Conservation (phyloP, 345 rosid species). For the Jatropha curcas region DNA sequence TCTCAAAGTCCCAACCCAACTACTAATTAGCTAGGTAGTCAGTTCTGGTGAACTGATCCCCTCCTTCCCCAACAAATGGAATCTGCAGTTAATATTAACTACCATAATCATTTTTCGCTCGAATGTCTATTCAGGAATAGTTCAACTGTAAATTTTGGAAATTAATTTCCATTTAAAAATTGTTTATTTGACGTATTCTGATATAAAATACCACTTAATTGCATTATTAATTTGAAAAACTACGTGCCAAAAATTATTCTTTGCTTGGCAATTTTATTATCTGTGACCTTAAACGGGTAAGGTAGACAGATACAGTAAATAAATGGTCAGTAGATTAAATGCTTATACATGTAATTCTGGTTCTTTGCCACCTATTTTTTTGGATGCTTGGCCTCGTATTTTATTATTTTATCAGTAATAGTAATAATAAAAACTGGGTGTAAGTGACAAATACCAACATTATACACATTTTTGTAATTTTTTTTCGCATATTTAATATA, state of each 20-base stretch:
- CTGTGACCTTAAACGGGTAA: neutral
- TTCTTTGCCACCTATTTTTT: neutral
- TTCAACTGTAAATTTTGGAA: too few relatives aligned
- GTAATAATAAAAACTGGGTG: too few relatives aligned
- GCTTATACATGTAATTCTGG: neutral
- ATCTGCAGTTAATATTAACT: neutral
- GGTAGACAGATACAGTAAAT: neutral
- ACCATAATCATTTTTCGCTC: too few relatives aligned
- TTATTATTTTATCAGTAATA: neutral
- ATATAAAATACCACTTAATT: too few relatives aligned
- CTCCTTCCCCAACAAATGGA: neutral
- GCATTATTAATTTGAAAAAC: too few relatives aligned
- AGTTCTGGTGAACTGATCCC: neutral
- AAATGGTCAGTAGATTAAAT: conserved; percentile 6
- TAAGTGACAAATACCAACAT: neutral
- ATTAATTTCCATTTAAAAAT: too few relatives aligned
- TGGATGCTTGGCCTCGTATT: neutral
- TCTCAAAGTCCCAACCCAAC: too few relatives aligned
- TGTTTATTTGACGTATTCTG: too few relatives aligned
- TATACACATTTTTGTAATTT: neutral
- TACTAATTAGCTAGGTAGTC: neutral
- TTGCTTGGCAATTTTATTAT: neutral
- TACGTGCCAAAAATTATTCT: too few relatives aligned
- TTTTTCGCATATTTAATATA: neutral
- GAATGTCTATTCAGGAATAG: too few relatives aligned